A percentile compares a stretch with the other conserved stretches of the same genome.
These are phyloP conservation scores for Chlamydomonas reinhardtii DNA, from an alignment of 163 green algal genomes.

Conservation along the genomic window DNA sequence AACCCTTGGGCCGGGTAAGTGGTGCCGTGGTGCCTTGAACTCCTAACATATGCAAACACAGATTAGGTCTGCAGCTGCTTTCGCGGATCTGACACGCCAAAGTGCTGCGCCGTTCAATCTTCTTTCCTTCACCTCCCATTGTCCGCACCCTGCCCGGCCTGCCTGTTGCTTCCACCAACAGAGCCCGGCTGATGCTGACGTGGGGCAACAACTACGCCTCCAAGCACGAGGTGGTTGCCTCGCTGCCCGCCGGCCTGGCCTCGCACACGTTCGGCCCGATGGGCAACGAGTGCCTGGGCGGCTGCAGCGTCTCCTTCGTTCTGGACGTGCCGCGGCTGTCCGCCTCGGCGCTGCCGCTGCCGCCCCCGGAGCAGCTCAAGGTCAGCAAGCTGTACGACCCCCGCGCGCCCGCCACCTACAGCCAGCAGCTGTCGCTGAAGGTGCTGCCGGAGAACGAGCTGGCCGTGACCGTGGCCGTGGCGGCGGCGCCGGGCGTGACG, in stretches of 20 bases:
- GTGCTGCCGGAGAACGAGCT: constrained; percentile 21
- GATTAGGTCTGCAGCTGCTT: too few species aligned
- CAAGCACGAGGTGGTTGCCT: background rate
- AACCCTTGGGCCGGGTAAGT: constrained; percentile 41
- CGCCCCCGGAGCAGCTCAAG: background rate
- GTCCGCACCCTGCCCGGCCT: too few species aligned
- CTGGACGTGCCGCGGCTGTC: constrained; percentile 42
- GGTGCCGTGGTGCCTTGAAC: too few species aligned
- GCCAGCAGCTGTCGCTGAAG: background rate
- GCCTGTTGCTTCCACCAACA: background rate
- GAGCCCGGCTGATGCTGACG: constrained; percentile 44
- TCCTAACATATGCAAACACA: too few species aligned
- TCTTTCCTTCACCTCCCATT: too few species aligned
- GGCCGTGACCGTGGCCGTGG: background rate
- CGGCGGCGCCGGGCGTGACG: background rate
- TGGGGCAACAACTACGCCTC: constrained; percentile 24
- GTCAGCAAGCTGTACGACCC: constrained; percentile 57
- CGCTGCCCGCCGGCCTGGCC: background rate
- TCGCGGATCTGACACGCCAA: too few species aligned
- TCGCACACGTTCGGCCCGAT: constrained; percentile 1
- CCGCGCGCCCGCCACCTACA: constrained; percentile 33
- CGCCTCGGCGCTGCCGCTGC: background rate
- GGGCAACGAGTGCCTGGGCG: background rate
- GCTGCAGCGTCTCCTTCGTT: background rate
- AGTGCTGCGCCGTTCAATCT: too few species aligned